Percentiles rank a stretch among this genome's conserved stretches.
These are phyloP conservation scores for Scheffersomyces quercinus DNA, from an alignment of 1,139 yeast species.

Conservation along the genomic window DNA sequence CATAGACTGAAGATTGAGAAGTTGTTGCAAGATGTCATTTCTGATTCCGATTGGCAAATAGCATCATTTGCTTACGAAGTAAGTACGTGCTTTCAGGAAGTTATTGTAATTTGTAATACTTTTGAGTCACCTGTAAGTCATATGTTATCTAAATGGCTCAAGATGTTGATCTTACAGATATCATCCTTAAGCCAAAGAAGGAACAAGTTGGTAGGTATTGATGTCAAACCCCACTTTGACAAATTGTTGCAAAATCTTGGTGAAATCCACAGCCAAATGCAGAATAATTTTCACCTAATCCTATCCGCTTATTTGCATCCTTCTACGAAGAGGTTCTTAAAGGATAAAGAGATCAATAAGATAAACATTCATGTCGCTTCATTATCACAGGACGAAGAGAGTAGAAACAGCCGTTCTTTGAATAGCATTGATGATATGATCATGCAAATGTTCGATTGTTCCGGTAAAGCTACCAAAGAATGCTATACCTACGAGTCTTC, in stretches of 20 bases:
- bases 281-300: conserved; percentile 17
- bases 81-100: conserved; percentile 13
- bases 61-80: conserved; percentile 12
- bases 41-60: conserved; percentile 16
- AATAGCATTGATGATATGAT: conserved; percentile 24
- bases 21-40: conserved; percentile 3
- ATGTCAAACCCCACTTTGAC: conserved; percentile 5
- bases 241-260: conserved; percentile 6
- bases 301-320: conserved; percentile 28
- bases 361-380: conserved; percentile 2
- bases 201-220: not conserved
- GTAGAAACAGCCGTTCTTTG: conserved; percentile 1
- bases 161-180: conserved; percentile 19
- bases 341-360: conserved; percentile 17
- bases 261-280: conserved; percentile 13
- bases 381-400: conserved; percentile 3
- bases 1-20: not conserved
- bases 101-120: conserved; percentile 8
- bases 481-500: conserved; percentile 26
- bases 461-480: conserved; percentile 27
- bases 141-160: conserved; percentile 23
- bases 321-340: conserved; percentile 24
- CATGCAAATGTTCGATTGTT: conserved; percentile 27
- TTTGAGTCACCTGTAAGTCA: conserved; percentile 15
- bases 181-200: conserved; percentile 7